Evolutionary conservation across 2,329 filamentous ascomycete genomes (phyloP).

Genomic region (Harringtonia lauricola): DNA sequence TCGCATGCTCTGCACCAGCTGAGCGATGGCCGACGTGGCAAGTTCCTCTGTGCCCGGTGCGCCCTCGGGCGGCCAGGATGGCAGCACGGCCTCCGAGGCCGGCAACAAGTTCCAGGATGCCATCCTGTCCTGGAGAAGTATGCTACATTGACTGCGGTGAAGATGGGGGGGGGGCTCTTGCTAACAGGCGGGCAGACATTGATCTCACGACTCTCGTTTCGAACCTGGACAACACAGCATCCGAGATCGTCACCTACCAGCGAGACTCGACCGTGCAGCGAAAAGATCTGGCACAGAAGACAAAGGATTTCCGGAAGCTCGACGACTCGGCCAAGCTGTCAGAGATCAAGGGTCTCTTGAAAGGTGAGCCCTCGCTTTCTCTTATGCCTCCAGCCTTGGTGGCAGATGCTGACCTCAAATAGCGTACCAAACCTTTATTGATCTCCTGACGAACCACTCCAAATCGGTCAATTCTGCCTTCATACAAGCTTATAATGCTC

Average conservation of each 20-base stretch:
- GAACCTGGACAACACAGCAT: constrained; percentile 83
- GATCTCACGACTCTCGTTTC: constrained; percentile 77
- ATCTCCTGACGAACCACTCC: constrained; percentile 89
- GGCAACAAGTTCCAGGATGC: constrained; percentile 95
- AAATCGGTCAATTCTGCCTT: constrained; percentile 92
- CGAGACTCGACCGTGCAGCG: constrained; percentile 90
- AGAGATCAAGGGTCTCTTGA: constrained; percentile 83
- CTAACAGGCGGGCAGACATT: constrained; percentile 49
- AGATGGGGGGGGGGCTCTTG: not conserved
- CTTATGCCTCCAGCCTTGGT: not conserved
- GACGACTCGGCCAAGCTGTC: constrained; percentile 78
- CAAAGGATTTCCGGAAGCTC: constrained; percentile 91
- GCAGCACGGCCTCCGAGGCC: constrained; percentile 29
- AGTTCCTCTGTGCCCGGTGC: constrained; percentile 4
- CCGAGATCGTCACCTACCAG: constrained; percentile 87
- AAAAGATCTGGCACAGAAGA: constrained; percentile 97
- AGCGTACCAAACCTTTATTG: constrained; percentile 97
- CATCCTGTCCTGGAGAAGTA: constrained; percentile 94
- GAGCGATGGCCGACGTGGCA: constrained; percentile 10
- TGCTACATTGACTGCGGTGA: constrained; percentile 11
- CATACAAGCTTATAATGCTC: constrained; percentile 79
- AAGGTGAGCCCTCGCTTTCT: constrained; percentile 41
- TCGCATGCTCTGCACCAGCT: not conserved
- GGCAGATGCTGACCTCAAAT: constrained; percentile 5
- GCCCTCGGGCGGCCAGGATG: constrained; percentile 1